Base-by-base conservation (phyloP, 768 basidiomycete species). In the Porphyrellus cyaneotinctus region DNA sequence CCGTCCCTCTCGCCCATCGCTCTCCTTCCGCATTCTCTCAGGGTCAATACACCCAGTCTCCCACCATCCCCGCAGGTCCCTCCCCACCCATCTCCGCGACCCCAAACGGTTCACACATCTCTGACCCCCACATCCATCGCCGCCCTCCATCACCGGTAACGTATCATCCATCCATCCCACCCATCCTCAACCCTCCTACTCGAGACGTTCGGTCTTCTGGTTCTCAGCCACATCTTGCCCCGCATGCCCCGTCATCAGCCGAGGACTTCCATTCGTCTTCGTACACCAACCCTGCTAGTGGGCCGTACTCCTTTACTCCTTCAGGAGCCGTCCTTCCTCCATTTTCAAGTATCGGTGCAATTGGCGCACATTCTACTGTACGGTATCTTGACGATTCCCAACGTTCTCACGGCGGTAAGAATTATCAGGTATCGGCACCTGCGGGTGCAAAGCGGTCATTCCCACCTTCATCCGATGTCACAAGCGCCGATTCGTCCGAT, bases 401-500 rank as follows among this genome's bases (percentile, higher is more conserved):
- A 48, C 63, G 56, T 23, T 49, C 64, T 43, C 66, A 68, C 47
- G 37, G 35, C 17, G 38, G 18, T 20, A 70, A 71, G 62, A 72
- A 68, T 57, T 71, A 73, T 58, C 64, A 60, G 26, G 47, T 58
- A 36, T 54, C 72, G 10, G 52, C 54, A 3, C 59, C 61, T 24
- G 68, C 77, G 36, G 74, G 75, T 26, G 71, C 79, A 51, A 89
- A 88, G 69, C 76, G 87, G 58, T 75, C 78, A 28, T 79, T 81
- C 31, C 79, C 81, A 13, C 72, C 78, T 4, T 77, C 82, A 14
- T 88, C 88, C 2, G 83, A 81, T 59, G 79, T 83, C 54, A 83
- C 85, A 10, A 91, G 87, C 57, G 83, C 87, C 12, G 84, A 91
- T 68, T 90, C 90, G 1, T 88, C 89, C 33, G 91, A 91, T 63